Evolutionary conservation across 345 rosid species (phyloP).

Genomic region (Euclidium syriacum): DNA sequence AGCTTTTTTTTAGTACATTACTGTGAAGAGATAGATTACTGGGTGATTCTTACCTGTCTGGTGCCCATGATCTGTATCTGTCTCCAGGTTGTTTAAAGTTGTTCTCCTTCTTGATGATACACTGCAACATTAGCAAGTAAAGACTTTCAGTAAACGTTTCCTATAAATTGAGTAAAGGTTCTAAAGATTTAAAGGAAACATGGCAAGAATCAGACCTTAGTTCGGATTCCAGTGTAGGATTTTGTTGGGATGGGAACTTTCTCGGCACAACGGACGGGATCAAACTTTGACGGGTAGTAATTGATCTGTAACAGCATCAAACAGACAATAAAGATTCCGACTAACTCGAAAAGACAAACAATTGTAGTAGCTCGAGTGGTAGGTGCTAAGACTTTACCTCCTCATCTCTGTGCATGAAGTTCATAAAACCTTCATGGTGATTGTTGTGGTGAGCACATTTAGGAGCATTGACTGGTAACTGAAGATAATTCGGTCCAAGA

Average conservation of each 20-base stretch:
- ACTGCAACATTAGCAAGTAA: conserved; percentile 35
- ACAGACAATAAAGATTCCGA: background rate
- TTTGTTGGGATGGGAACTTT: conserved; percentile 52
- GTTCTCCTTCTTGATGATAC: conserved; percentile 71
- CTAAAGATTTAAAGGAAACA: background rate
- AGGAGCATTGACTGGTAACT: conserved; percentile 91
- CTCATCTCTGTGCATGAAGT: conserved; percentile 89
- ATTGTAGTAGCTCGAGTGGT: conserved; percentile 7
- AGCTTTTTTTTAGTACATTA: background rate
- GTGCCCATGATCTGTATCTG: conserved; percentile 68
- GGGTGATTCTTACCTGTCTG: conserved; percentile 55
- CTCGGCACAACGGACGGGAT: conserved; percentile 84
- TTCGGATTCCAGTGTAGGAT: conserved; percentile 66
- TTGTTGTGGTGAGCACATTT: conserved; percentile 96
- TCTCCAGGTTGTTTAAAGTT: conserved; percentile 90
- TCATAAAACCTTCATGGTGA: conserved; percentile 95
- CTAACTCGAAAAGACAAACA: background rate
- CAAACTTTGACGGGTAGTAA: conserved; percentile 89
- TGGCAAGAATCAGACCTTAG: conserved; percentile 43
- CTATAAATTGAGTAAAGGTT: background rate
- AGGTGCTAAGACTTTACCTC: conserved; percentile 45
- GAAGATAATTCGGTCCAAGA: conserved; percentile 96
- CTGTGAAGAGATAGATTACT: background rate
- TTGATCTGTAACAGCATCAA: conserved; percentile 54
- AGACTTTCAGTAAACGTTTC: background rate